A percentile compares a stretch with the other conserved stretches of the same genome.
Evolutionary conservation across 805 yeast genomes (phyloP).

Genomic region (Saitoella complicata): DNA sequence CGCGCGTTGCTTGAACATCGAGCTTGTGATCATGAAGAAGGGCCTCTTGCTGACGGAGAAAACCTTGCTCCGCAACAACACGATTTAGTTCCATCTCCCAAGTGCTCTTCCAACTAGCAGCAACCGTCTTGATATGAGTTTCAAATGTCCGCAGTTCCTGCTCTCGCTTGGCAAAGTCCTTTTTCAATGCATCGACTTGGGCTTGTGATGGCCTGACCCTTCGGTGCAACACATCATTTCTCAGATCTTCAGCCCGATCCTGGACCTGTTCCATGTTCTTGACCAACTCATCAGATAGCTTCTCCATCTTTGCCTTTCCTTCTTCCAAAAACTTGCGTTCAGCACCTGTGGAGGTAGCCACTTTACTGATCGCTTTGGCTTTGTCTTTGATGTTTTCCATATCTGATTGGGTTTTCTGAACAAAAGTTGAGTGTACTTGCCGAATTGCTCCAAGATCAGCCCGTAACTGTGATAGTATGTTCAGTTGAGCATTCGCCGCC

Average conservation of each 20-base stretch:
- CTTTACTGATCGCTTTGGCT: conserved; percentile 35
- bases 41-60: conserved; percentile 78
- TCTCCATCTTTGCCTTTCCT: conserved; percentile 56
- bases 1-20: conserved; percentile 38
- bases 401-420: conserved; percentile 26
- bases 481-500: conserved; percentile 6
- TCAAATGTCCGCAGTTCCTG: conserved; percentile 36
- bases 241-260: conserved; percentile 73
- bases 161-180: conserved; percentile 48
- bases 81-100: conserved; percentile 87
- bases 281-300: conserved; percentile 56
- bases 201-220: conserved; percentile 69
- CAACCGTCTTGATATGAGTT: conserved; percentile 50
- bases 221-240: conserved; percentile 82
- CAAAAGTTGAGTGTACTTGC: conserved; percentile 36
- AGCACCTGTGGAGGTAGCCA: conserved; percentile 18
- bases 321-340: conserved; percentile 49
- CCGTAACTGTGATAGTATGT: conserved; percentile 31
- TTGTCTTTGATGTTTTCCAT: conserved; percentile 30
- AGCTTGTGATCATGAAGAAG: conserved; percentile 22
- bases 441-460: conserved; percentile 44
- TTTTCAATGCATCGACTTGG: conserved; percentile 48
- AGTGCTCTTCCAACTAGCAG: conserved; percentile 70
- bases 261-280: conserved; percentile 80
- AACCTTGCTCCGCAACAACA: conserved; percentile 88